Evolutionary conservation across 192 early-diverging fungal genomes (phyloP), one percentile per base, ranked within the genome.

Genomic region (Podochytrium sp.): DNA sequence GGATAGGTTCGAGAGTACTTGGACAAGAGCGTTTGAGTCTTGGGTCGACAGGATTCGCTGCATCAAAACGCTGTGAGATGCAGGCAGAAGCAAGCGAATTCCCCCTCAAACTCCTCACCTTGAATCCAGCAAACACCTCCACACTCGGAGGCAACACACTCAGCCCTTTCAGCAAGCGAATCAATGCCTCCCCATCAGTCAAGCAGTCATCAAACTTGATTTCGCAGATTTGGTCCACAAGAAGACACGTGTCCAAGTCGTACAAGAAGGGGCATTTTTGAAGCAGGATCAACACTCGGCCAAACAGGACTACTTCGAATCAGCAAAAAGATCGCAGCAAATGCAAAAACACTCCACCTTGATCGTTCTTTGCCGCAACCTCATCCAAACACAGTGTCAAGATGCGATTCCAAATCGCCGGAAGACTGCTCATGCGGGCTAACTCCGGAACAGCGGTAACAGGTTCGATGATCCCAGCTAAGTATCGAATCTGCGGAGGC

Each of bases 401-500:
- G 7, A 80, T 71, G 3, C 52, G 66, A 74, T 82, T 80, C 81
- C 81, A 82, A 14, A 81, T 30, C 23, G 37, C 37, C 25, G 81
- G 79, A 35, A 82, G 34, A 56, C 47, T 55, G 32, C 32, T 74
- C 49, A 82, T 53, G 34, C 69, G 51, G 32, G 70, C 38, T 70
- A 86, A 66, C 62, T 74, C 67, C 1, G 83, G 77, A 3, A 78
- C 62, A 20, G 57, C 34, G 16, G 75, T 77, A 18, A 91, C 55
- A 25, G 69, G 65, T 29, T 85, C 82, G 35, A 91, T 78, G 12
- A 89, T 76, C 0, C 86, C 81, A 1, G 80, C 56, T 3, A 87
- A 78, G 61, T 90, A 91, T 16, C 79, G 80, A 42, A 73, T 75
- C 86, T 80, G 34, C 35, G 2, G 25, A 67, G 65, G 0, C 64